Evolutionary conservation across 768 basidiomycete species (phyloP), one percentile per base, ranked within the genome.

Genomic region (Mrakia gelida): DNA sequence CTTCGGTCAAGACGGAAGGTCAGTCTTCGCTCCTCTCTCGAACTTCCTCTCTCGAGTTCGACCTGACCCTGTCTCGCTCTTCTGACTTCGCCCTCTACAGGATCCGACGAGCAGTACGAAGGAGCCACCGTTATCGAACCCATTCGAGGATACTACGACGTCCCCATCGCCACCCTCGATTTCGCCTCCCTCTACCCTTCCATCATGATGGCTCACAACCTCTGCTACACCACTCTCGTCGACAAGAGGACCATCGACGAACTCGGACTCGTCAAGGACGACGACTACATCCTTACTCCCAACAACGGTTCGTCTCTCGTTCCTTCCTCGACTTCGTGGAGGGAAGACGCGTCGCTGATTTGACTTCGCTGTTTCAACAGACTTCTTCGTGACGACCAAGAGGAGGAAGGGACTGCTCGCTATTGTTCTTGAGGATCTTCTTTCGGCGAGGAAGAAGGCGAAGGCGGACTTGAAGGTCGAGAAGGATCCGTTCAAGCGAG

Each of bases 141-240:
- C 5, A 90, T 89, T 84, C 94, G 91, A 82, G 97, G 96, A 0
- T 99, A 94, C 85, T 99, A 98, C 83, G 94, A 97, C 82, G 89
- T 90, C 0, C 97, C 97, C 2, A 98, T 99, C 82, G 95, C 97
- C 18, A 98, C 97, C 0, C 89, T 99, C 68, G 97, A 99, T 88
- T 99, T 99, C 86, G 95, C 94, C 78, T 98, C 95, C 2, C 88
- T 99, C 79, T 99, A 99, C 85, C 97, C 97, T 5, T 98, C 97
- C 0, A 98, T 99, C 85, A 99, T 99, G 97, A 98, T 98, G 95
- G 97, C 96, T 3, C 97, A 99, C 85, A 99, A 99, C 83, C 86
- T 99, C 0, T 99, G 97, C 84, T 99, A 98, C 83, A 98, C 97
- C 0, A 98, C 97, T 0, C 87, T 98, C n/a, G 84, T 98, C 54